Evolutionary conservation across 1,284 basidiomycete genomes (phyloP).

Genomic region (Boletus sp.): DNA sequence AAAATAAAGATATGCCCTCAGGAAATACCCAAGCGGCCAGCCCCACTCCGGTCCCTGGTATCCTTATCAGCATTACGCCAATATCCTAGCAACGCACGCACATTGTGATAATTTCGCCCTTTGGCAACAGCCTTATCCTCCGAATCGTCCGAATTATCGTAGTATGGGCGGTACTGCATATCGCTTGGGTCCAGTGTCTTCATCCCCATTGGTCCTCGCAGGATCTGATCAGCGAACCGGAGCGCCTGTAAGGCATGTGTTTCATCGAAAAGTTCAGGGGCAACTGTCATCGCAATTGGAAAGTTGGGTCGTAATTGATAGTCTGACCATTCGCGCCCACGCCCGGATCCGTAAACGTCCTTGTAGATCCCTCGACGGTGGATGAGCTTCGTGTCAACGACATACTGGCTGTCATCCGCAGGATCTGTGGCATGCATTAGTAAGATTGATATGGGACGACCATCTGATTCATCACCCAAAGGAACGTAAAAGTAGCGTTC

Average conservation of each 20-base stretch:
- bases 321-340: slow-evolving; percentile 89
- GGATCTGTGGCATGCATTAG: slow-evolving; percentile 47
- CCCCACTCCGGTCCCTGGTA: slow-evolving; percentile 83
- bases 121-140: slow-evolving; percentile 81
- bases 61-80: slow-evolving; percentile 8
- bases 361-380: slow-evolving; percentile 97
- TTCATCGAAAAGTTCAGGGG: slow-evolving; percentile 90
- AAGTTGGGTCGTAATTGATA: slow-evolving; percentile 94
- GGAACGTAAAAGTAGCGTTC: slow-evolving; percentile 92
- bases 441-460: background rate
- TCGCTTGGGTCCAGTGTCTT: slow-evolving; percentile 87
- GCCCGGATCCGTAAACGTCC: slow-evolving; percentile 89
- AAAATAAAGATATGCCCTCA: slow-evolving; percentile 88
- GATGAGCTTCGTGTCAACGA: slow-evolving; percentile 68
- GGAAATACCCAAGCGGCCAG: slow-evolving; percentile 93
- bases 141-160: slow-evolving; percentile 90
- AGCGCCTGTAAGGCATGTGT: slow-evolving; percentile 77
- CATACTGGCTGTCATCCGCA: slow-evolving; percentile 68
- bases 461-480: slow-evolving; percentile 44
- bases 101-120: slow-evolving; percentile 86
- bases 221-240: slow-evolving; percentile 67
- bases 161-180: slow-evolving; percentile 81
- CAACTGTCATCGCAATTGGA: slow-evolving; percentile 94
- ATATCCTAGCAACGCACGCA: slow-evolving; percentile 32
- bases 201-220: slow-evolving; percentile 88